Percentiles rank a stretch among this genome's conserved stretches.
phyloP scores from a whole-genome alignment of 495 filamentous ascomycete species.

The Haplographium delicatum region DNA sequence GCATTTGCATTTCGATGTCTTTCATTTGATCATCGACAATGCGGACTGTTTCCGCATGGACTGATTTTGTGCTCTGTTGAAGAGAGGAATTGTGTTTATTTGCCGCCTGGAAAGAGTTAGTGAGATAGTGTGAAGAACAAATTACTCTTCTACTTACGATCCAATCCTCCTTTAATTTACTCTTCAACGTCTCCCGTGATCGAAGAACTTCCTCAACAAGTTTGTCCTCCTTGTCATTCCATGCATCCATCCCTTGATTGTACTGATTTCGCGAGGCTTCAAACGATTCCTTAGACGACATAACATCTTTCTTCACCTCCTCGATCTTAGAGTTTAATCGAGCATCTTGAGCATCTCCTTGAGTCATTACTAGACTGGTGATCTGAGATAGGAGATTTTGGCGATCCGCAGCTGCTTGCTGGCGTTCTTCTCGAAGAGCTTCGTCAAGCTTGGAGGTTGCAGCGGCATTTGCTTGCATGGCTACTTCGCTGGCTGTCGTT shows the following conservation, averaged over 20 bases:
- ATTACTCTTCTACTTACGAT: conserved; percentile 7
- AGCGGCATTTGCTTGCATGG: conserved; percentile 58
- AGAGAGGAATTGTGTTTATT: conserved; percentile 76
- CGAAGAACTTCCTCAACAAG: conserved; percentile 65
- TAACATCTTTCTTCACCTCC: conserved; percentile 55
- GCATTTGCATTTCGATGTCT: conserved; percentile 81
- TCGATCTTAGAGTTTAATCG: conserved; percentile 62
- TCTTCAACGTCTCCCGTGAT: conserved; percentile 72
- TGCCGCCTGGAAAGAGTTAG: conserved; percentile 51
- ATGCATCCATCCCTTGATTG: conserved; percentile 65
- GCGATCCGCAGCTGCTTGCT: conserved; percentile 68
- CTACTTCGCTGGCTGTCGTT: conserved; percentile 56
- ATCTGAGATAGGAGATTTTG: conserved; percentile 71
- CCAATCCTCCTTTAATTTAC: conserved; percentile 83
- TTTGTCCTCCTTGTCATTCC: conserved; percentile 62
- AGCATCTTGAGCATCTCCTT: conserved; percentile 63
- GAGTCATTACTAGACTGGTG: conserved; percentile 63
- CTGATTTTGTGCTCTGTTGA: conserved; percentile 72
- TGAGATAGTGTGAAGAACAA: conserved; percentile 5
- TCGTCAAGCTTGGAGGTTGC: conserved; percentile 65
- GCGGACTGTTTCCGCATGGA: conserved; percentile 85
- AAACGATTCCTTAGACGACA: conserved; percentile 55
- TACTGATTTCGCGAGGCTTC: conserved; percentile 60
- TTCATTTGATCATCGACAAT: conserved; percentile 87
- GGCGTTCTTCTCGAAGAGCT: conserved; percentile 68